Percentiles rank a stretch among this genome's conserved stretches.
Evolutionary conservation across 306 rosid genomes (phyloP).

Genomic region (Oemleria cerasiformis): DNA sequence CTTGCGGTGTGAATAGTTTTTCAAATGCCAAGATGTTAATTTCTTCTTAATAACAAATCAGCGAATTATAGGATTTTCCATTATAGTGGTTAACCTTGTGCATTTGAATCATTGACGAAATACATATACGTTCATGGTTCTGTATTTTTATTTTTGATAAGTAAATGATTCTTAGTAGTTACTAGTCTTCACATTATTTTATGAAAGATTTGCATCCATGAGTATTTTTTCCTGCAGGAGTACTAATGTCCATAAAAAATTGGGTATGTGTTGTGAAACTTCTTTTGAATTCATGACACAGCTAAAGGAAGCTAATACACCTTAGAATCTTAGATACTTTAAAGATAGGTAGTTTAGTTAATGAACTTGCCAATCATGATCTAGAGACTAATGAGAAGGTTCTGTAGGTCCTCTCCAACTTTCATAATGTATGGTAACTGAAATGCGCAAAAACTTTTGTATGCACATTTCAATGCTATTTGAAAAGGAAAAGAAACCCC

Average conservation of each 20-base stretch:
- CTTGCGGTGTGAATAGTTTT: background rate
- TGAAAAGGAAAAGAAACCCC: background rate
- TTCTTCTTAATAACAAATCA: background rate
- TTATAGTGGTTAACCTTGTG: background rate
- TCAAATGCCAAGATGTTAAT: background rate
- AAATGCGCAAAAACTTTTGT: background rate
- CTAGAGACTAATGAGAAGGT: background rate
- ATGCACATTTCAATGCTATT: background rate
- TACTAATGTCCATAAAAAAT: background rate
- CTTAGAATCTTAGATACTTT: background rate
- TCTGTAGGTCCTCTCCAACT: background rate
- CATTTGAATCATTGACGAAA: slow-evolving; percentile 7
- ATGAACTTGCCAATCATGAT: background rate
- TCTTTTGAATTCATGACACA: background rate
- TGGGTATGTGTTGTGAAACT: background rate
- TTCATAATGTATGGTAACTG: background rate
- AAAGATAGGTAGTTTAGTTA: background rate
- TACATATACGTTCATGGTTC: background rate
- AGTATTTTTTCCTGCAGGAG: background rate
- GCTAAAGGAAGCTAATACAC: background rate
- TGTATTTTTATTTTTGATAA: background rate
- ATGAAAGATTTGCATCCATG: background rate
- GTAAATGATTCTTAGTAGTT: background rate
- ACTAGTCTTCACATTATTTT: background rate
- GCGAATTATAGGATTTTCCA: background rate